These are phyloP conservation scores for Magnusiomyces tetraspermus DNA, from an alignment of 1,139 yeast species.

Conservation along the genomic window DNA sequence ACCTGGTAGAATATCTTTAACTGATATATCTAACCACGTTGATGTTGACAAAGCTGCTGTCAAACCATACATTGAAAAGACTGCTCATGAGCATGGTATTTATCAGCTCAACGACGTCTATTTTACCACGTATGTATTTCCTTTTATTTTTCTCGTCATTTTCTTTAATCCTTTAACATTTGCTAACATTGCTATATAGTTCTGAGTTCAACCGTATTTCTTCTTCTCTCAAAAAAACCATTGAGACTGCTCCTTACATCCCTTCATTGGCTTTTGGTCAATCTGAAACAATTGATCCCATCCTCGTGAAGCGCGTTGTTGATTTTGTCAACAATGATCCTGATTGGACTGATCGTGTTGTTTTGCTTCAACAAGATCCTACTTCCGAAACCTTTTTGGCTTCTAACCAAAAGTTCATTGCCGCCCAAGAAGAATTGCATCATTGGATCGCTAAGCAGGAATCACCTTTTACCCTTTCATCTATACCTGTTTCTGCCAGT, in stretches of 20 bases:
- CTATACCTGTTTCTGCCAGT: neutral
- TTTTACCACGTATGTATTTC: neutral
- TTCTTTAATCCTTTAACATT: neutral
- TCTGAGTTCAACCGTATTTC: neutral
- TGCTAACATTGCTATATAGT: neutral
- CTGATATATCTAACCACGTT: neutral
- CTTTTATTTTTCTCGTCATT: neutral
- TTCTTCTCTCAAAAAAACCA: neutral
- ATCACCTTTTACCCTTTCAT: neutral
- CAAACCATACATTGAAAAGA: neutral
- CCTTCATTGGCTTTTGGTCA: neutral
- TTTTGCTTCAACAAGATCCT: neutral
- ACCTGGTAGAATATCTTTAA: neutral
- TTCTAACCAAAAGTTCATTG: neutral
- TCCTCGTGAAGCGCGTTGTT: neutral
- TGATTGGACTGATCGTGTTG: neutral
- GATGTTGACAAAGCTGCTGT: neutral
- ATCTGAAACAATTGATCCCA: slow-evolving; percentile 1
- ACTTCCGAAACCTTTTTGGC: neutral
- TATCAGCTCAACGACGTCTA: neutral
- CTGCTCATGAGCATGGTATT: neutral
- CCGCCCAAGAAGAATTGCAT: neutral
- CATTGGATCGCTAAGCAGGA: neutral
- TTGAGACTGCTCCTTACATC: neutral
- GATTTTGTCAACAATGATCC: neutral